Base-by-base conservation (phyloP, 1,284 basidiomycete genomes). In the Cryptococcus sp. region DNA sequence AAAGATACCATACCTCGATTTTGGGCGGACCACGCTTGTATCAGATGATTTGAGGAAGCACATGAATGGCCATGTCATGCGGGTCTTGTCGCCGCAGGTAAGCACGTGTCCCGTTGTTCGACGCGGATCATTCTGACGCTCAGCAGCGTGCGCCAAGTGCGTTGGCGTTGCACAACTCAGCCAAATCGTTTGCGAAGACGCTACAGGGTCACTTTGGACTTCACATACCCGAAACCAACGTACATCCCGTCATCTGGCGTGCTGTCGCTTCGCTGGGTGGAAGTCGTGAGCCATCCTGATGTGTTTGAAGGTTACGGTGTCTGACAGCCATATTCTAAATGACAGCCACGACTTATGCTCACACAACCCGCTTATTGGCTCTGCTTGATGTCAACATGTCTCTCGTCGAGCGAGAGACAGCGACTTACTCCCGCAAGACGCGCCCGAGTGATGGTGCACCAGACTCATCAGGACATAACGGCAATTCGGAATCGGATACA, bases 1-100 rank as follows among this genome's bases (percentile, higher is more conserved):
- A 69, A 80, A 85, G 34, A 80, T 97, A 40, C 92, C 93, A 0
- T 96, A 92, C 78, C 81, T 97, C 47, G 88, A 93, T 66, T 83
- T 86, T 38, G 76, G 86, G 26, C 83, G 84, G 44, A 70, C 76
- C 2, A 71, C 62, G 17, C 72, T 84, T 37, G 78, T 96, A 1
- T 90, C 93, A 0, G 61, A 68, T 19, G 80, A 81, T 6, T 84
- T 95, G 82, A 81, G 81, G 3, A 72, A 75, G 38, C 88, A 89
- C 74, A 82, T 96, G 57, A 87, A 86, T 25, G 86, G 85, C 73
- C 83, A 88, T 58, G 83, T 82, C 43, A 78, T 82, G 37, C 82
- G 83, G 69, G 85, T 86, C 22, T 78, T 93, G 59, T 86, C 86
- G 45, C 89, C 89, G 48, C 79, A 80, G 67, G 89, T 89, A 76